Evolutionary conservation across 2,329 filamentous ascomycete genomes (phyloP).

Genomic region (Diplodia scrobiculata): DNA sequence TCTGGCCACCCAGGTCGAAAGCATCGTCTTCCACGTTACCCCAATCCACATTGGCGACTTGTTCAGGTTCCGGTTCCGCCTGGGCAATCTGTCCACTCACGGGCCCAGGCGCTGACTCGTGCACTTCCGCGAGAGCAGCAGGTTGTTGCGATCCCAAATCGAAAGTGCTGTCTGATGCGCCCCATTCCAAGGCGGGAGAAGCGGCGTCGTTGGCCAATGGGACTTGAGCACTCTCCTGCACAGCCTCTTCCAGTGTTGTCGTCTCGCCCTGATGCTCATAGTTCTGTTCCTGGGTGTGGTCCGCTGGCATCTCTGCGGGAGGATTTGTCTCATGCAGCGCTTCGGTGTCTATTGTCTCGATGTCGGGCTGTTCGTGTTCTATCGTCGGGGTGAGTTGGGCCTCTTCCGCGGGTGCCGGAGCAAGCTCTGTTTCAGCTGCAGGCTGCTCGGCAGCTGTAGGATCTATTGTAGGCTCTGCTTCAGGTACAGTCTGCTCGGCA

Average conservation of each 20-base stretch:
- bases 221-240: slow-evolving; percentile 47
- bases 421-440: background rate
- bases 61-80: background rate
- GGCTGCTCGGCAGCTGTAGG: background rate
- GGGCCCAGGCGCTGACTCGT: background rate
- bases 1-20: slow-evolving; percentile 30
- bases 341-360: slow-evolving; percentile 28
- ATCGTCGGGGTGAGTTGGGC: slow-evolving; percentile 16
- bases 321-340: slow-evolving; percentile 31
- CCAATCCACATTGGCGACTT: slow-evolving; percentile 39
- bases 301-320: slow-evolving; percentile 31
- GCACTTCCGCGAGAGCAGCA: background rate
- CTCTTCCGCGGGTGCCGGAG: slow-evolving; percentile 8
- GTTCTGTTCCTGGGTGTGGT: slow-evolving; percentile 37
- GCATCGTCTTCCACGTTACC: slow-evolving; percentile 41
- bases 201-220: slow-evolving; percentile 49
- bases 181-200: slow-evolving; percentile 36
- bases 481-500: background rate
- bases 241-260: slow-evolving; percentile 50
- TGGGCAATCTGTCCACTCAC: background rate
- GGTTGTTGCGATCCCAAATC: slow-evolving; percentile 7
- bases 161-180: slow-evolving; percentile 29
- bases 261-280: slow-evolving; percentile 54
- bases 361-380: slow-evolving; percentile 28
- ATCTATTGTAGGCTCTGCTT: background rate